Percentiles rank a stretch among this genome's conserved stretches.
phyloP scores from a whole-genome alignment of 768 basidiomycete species.

The Cystobasidium onofrii region DNA sequence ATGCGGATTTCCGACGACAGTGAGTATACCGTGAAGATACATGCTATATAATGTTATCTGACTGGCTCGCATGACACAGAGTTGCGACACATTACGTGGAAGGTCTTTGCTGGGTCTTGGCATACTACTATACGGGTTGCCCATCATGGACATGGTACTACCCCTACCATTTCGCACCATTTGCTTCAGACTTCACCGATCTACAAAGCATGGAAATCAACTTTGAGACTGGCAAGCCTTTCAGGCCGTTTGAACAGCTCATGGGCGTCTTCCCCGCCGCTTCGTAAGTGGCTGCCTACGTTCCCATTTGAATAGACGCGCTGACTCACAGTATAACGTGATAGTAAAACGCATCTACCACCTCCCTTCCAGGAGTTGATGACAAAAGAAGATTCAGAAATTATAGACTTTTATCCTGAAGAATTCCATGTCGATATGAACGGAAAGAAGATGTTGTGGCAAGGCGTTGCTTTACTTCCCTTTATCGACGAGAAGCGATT shows the following conservation, averaged over 20 bases:
- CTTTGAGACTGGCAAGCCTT: conserved; percentile 70
- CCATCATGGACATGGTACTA: conserved; percentile 89
- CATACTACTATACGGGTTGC: conserved; percentile 98
- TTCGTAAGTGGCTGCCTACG: conserved; percentile 54
- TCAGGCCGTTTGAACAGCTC: conserved; percentile 93
- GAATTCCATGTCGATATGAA: conserved; percentile 98
- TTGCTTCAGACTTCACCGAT: conserved; percentile 84
- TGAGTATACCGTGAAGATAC: too few relatives aligned
- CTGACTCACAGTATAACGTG: too few relatives aligned
- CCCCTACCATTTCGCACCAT: conserved; percentile 96
- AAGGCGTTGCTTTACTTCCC: conserved; percentile 89
- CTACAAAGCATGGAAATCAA: conserved; percentile 62
- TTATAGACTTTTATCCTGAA: conserved; percentile 88
- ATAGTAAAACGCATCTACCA: conserved; percentile 80
- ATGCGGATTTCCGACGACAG: conserved; percentile 64
- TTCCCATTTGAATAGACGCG: too few relatives aligned
- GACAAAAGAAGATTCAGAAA: conserved; percentile 76
- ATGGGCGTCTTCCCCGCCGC: conserved; percentile 97
- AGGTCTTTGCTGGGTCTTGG: conserved; percentile 88
- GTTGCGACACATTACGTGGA: conserved; percentile 79
- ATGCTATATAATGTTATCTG: too few relatives aligned
- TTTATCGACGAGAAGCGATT: conserved; percentile 85
- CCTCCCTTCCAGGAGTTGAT: conserved; percentile 75
- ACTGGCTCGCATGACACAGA: too few relatives aligned
- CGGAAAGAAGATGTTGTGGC: conserved; percentile 98